A percentile compares a stretch with the other conserved stretches of the same genome.
Evolutionary conservation across 805 yeast species (phyloP).

Genomic region (Saccharomyces cerevisiae): DNA sequence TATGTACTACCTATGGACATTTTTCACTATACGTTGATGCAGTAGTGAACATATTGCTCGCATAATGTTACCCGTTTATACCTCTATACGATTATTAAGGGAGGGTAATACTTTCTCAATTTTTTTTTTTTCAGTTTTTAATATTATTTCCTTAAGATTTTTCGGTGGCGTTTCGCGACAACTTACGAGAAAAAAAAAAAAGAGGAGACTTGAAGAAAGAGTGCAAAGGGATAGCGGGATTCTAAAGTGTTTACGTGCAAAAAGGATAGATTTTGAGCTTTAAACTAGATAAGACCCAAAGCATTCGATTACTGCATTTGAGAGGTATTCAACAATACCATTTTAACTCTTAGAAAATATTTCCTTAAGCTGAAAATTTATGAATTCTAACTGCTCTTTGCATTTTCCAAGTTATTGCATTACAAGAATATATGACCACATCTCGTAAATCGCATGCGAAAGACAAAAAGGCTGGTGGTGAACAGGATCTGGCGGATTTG

Average conservation of each 20-base stretch:
- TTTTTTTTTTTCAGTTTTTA: neutral
- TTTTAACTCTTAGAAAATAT: neutral
- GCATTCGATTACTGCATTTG: neutral
- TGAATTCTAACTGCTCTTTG: neutral
- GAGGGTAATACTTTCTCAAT: neutral
- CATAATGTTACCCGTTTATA: neutral
- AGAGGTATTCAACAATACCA: slow-evolving; percentile 1
- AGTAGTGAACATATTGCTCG: neutral
- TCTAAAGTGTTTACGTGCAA: neutral
- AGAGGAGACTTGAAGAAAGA: neutral
- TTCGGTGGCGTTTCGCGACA: slow-evolving; percentile 18
- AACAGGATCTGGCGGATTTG: slow-evolving; percentile 36
- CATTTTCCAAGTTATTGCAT: neutral
- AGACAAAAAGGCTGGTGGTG: neutral
- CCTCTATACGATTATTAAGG: neutral
- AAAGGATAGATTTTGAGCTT: neutral
- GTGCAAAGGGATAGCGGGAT: neutral
- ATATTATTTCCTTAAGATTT: slow-evolving; percentile 9
- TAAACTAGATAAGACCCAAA: neutral
- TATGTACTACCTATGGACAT: neutral
- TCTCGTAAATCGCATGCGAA: neutral
- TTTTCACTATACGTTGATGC: neutral
- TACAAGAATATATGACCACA: neutral
- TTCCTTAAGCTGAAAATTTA: neutral
- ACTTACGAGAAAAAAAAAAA: neutral